A percentile compares a stretch with the other conserved stretches of the same genome.
Conservation (phyloP, 2,329 filamentous ascomycete genomes). For the Apiospora hydei region DNA sequence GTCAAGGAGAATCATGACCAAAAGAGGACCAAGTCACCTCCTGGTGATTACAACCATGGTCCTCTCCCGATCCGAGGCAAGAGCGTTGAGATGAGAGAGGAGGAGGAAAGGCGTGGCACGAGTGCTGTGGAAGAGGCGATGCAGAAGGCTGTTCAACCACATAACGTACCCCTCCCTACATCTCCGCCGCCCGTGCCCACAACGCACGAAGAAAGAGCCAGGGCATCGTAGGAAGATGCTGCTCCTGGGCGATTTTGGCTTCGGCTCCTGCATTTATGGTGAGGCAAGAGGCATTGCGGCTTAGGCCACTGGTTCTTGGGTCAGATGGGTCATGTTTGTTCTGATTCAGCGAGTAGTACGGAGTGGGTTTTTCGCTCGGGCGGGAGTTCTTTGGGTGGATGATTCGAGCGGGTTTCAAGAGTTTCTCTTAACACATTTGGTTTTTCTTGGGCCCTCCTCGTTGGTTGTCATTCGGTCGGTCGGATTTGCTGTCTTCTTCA, state of each 20-base stretch:
- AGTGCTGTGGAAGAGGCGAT: conserved; percentile 22
- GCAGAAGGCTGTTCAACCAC: conserved; percentile 31
- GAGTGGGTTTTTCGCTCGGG: conserved; percentile 5
- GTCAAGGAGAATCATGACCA: conserved; percentile 64
- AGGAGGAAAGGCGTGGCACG: conserved; percentile 48
- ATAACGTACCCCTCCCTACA: conserved; percentile 38
- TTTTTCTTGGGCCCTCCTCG: background rate
- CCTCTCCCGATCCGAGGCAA: conserved; percentile 51
- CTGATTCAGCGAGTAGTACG: conserved; percentile 10
- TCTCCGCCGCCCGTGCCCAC: conserved; percentile 37
- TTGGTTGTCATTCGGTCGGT: conserved; percentile 17
- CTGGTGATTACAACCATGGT: conserved; percentile 46
- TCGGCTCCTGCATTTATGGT: background rate
- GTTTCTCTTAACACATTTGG: background rate
- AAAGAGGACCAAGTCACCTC: conserved; percentile 63
- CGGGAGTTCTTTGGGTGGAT: conserved; percentile 13
- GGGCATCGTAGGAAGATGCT: conserved; percentile 33
- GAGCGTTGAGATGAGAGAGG: conserved; percentile 55
- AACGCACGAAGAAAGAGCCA: conserved; percentile 35
- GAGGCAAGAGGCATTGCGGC: background rate
- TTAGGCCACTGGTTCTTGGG: background rate
- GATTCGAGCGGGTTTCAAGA: conserved; percentile 1
- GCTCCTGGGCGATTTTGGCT: conserved; percentile 24
- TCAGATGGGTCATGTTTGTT: background rate
- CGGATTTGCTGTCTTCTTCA: conserved; percentile 3